These are phyloP conservation scores for Cystofilobasidium capitatum DNA, from an alignment of 768 basidiomycete species.

Conservation along the genomic window DNA sequence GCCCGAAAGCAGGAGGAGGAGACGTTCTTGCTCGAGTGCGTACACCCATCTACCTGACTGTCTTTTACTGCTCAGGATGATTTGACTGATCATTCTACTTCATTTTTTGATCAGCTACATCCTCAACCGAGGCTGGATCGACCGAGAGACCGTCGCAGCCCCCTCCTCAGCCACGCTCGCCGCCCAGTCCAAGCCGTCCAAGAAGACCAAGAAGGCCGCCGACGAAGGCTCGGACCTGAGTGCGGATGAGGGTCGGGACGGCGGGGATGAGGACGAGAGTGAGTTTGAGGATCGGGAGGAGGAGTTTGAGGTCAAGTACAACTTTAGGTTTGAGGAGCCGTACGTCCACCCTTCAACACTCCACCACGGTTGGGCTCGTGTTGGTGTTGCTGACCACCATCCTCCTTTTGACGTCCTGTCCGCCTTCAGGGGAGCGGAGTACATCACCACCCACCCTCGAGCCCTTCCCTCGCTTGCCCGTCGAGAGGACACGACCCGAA, in stretches of 20 bases:
- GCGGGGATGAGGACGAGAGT: constrained; percentile 49
- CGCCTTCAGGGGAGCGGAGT: constrained; percentile 52
- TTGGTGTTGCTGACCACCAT: not conserved
- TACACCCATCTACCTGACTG: constrained; percentile 24
- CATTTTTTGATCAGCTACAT: constrained; percentile 59
- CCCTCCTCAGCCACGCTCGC: constrained; percentile 82
- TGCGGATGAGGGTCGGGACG: constrained; percentile 28
- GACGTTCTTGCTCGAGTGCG: constrained; percentile 83
- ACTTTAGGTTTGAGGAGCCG: constrained; percentile 96
- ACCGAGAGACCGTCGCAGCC: constrained; percentile 58
- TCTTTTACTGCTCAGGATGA: not conserved
- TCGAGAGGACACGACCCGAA: constrained; percentile 64
- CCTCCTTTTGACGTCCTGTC: not conserved
- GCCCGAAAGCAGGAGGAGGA: constrained; percentile 59
- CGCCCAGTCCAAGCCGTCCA: constrained; percentile 29
- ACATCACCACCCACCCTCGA: constrained; percentile 69
- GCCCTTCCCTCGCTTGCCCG: constrained; percentile 42
- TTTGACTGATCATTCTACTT: not conserved
- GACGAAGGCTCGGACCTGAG: constrained; percentile 28
- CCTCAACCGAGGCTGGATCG: constrained; percentile 94
- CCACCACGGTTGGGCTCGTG: no score
- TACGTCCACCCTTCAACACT: constrained; percentile 43
- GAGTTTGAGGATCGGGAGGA: constrained; percentile 82
- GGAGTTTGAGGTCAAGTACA: constrained; percentile 89
- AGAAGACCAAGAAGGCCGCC: constrained; percentile 34